Base-by-base conservation (phyloP, 768 basidiomycete species). In the Lactarius psammicola region DNA sequence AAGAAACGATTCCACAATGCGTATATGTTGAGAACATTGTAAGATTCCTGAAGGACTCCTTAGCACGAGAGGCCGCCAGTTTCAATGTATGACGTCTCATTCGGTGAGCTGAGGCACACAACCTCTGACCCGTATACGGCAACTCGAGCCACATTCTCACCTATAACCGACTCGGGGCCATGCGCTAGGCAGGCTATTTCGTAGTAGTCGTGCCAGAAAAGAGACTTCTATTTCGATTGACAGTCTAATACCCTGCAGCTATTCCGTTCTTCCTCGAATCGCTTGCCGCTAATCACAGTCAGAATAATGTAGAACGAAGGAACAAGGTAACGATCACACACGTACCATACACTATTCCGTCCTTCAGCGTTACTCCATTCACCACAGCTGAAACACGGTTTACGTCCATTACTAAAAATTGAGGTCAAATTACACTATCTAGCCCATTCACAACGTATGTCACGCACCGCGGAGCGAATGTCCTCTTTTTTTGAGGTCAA, bases 201-300 rank as follows among this genome's bases (percentile, higher is more conserved):
- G 18, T n/a, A 46, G 40, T 8, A 1, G 18, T 42, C 42, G 2
- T 49, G 15, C 6, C 13, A 51, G 49, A 51, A 51, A 51, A 23
- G 4, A 23, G 30, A 55, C 18, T 2, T 60, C 40, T 60, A 38
- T 49, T 31, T 26, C 34, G 33, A 15, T 18, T 46, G 40, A 18
- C 34, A 44, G 26, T 26, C 76, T 72, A 93, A 76, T 95, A 95
- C 3, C 90, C 95, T 56, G 90, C 87, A 5, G 95, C 91, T 49
- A 94, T 83, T n/a, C 94, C 94, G 68, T 94, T 90, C 80, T 95
- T 96, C 73, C 94, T 84, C 23, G 91, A 93, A 76, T 97, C 95
- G 73, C 91, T 93, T 10, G 92, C 89, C 67, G 92, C 94, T 90
- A 70, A 53, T 42, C 30, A 30, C 42, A 20, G 38, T 46, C 38